These are phyloP conservation scores for Helminthosporium solani DNA, from an alignment of 2,329 filamentous ascomycete species.

Conservation along the genomic window DNA sequence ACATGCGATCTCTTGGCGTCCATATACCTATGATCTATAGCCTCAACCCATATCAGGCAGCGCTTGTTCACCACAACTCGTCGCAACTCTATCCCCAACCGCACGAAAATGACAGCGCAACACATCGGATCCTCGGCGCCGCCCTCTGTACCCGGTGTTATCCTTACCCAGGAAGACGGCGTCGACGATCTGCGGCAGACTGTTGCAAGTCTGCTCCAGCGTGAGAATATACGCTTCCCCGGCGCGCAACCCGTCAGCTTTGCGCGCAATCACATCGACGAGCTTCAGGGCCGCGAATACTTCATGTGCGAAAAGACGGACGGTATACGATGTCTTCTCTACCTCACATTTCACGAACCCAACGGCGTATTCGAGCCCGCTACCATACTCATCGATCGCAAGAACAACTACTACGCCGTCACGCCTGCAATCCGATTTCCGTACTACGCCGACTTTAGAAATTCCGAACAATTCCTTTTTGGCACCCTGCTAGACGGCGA, in stretches of 20 bases:
- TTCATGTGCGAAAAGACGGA: constrained; percentile 99
- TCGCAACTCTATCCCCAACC: background rate
- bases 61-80: background rate
- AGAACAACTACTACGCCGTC: constrained; percentile 94
- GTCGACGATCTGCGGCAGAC: constrained; percentile 63
- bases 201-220: constrained; percentile 73
- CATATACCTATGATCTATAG: background rate
- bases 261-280: constrained; percentile 74
- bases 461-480: constrained; percentile 66
- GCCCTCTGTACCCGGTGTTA: constrained; percentile 39
- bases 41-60: background rate
- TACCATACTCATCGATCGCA: constrained; percentile 94
- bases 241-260: constrained; percentile 96
- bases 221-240: constrained; percentile 70
- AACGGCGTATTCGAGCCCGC: constrained; percentile 42
- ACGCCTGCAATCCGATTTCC: constrained; percentile 77
- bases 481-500: constrained; percentile 90
- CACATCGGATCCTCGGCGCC: constrained; percentile 18
- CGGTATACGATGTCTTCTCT: constrained; percentile 92
- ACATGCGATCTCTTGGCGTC: constrained; percentile 7
- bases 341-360: constrained; percentile 68
- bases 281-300: constrained; percentile 82
- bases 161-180: constrained; percentile 21
- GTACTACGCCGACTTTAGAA: constrained; percentile 58
- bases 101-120: background rate